Conservation (phyloP, 2,329 filamentous ascomycete genomes). For the Aureobasidium sp. region DNA sequence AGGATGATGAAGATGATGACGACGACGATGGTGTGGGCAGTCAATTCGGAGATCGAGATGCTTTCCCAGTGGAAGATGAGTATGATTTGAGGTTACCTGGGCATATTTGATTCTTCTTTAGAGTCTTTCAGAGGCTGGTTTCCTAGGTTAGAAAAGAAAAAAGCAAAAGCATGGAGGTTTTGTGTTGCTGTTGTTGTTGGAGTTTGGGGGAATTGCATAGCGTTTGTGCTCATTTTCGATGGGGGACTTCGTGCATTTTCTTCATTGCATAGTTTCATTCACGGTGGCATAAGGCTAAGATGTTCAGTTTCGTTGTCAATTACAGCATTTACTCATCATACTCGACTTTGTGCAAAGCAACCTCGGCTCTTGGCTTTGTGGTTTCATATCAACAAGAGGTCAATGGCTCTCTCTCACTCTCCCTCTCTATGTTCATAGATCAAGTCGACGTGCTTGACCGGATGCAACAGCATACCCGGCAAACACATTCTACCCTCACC, state of each 20-base stretch:
- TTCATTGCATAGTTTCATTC: background rate
- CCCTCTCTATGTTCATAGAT: slow-evolving; percentile 33
- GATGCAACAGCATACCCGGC: slow-evolving; percentile 41
- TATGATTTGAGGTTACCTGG: slow-evolving; percentile 15
- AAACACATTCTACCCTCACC: slow-evolving; percentile 44
- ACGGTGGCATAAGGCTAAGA: no score
- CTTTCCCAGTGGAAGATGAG: slow-evolving; percentile 34
- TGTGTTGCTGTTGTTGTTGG: background rate
- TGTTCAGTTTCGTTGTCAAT: background rate
- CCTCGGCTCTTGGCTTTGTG: background rate
- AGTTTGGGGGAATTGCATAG: background rate
- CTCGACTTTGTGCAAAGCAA: background rate
- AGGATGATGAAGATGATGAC: slow-evolving; percentile 12
- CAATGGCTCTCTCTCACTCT: background rate
- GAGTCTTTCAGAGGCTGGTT: background rate
- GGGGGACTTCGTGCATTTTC: background rate
- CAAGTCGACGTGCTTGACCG: slow-evolving; percentile 43
- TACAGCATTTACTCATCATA: background rate
- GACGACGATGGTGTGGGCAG: slow-evolving; percentile 13
- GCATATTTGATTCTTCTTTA: background rate
- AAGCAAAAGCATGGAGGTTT: background rate
- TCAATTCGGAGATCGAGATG: slow-evolving; percentile 20
- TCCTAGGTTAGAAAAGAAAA: background rate
- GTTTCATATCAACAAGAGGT: no score
- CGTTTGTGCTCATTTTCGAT: background rate